Evolutionary conservation across 306 rosid species (phyloP), one percentile per base, ranked within the genome.

Genomic region (Quercus agrifolia): DNA sequence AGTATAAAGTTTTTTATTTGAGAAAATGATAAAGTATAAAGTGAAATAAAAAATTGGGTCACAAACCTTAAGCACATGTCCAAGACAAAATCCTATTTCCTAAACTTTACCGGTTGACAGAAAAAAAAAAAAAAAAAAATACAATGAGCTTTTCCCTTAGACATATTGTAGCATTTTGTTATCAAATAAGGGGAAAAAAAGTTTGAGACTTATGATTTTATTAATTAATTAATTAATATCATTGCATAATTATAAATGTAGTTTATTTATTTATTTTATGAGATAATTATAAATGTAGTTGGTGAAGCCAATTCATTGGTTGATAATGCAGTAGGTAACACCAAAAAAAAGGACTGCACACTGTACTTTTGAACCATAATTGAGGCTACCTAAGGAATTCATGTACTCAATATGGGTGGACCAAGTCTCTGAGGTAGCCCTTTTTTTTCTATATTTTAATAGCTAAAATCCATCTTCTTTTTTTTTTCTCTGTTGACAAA

Each of bases 231-330:
- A 1, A 56, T 56, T 56, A 41, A 28, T 70, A 21, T 57, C 5
- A 11, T 56, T 21, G 19, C 31, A 71, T 8, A 25, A 10, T 63
- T 28, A 63, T 17, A 6, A 35, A 35, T 35, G 41, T 2, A 35
- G 41, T 1, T 35, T 35, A 6, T 35, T 23, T 23, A 1, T 23
- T 23, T 23, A 23, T 23, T 23, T 23, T 1, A 1, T 35, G 41
- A 5, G 41, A 35, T 6, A 35, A 35, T 35, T 35, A 35, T 35
- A 59, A 71, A 52, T 52, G 31, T 1, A 56, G 82, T 30, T 19
- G 82, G 82, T 66, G 75, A 62, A 28, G 58, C 73, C 33, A 70
- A 81, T 61, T 70, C 58, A 76, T 33, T 38, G 64, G 15, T n/a
- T 25, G 74, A 51, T 35, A 71, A 35, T 41, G 77, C 23, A 56